Percentiles rank a stretch among this genome's conserved stretches.
phyloP scores from a whole-genome alignment of 345 rosid species.

The Rhizophora apiculata region DNA sequence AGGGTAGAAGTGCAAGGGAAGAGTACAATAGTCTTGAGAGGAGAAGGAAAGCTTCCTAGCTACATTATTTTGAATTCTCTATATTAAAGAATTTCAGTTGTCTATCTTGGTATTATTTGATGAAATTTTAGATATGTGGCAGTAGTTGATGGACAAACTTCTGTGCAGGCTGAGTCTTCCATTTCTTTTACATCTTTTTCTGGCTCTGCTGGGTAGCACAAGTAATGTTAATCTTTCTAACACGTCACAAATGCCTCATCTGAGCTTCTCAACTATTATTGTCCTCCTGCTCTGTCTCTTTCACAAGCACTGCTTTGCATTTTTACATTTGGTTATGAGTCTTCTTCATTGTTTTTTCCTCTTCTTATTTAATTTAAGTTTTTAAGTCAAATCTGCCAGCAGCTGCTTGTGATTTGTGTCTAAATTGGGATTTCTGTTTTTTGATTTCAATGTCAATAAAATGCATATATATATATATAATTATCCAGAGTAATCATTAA shows the following conservation, averaged over 20 bases:
- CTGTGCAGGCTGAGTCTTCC: neutral
- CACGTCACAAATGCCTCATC: neutral
- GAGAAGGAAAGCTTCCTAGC: constrained; percentile 38
- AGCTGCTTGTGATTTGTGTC: neutral
- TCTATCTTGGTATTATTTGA: constrained; percentile 2
- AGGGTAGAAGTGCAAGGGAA: constrained; percentile 41
- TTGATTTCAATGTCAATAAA: too few relatives aligned
- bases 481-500: too few relatives aligned
- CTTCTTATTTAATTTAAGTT: neutral
- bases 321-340: neutral
- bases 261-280: neutral
- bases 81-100: constrained; percentile 1
- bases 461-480: too few relatives aligned
- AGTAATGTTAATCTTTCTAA: neutral
- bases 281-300: neutral
- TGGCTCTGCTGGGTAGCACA: neutral
- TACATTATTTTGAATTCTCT: constrained; percentile 10
- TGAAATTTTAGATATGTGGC: neutral
- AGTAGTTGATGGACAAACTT: neutral
- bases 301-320: neutral
- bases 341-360: neutral
- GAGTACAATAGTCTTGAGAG: constrained; percentile 40
- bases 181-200: neutral
- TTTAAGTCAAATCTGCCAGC: neutral
- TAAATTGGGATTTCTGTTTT: neutral